Conservation (phyloP, 495 filamentous ascomycete species). For the Friedmanniomyces simplex region DNA sequence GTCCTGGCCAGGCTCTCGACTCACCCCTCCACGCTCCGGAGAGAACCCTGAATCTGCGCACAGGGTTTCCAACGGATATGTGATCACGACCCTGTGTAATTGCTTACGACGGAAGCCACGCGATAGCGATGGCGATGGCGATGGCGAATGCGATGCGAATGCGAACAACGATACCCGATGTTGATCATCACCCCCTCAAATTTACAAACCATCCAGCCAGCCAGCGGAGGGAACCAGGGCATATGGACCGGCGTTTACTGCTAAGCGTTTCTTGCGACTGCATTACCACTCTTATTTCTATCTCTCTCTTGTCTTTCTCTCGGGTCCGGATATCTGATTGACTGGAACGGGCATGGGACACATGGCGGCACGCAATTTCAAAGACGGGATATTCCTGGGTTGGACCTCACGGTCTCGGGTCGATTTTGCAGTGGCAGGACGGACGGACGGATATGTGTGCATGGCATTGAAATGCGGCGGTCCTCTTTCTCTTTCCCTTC, state of each 20-base stretch:
- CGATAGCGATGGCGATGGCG: too few relatives aligned
- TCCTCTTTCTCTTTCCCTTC: neutral
- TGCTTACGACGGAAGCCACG: too few relatives aligned
- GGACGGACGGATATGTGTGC: neutral
- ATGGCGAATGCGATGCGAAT: conserved; percentile 20
- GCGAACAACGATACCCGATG: conserved; percentile 17
- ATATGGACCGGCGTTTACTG: conserved; percentile 40
- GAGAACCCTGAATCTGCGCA: conserved; percentile 11
- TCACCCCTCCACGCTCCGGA: neutral
- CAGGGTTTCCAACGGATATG: conserved; percentile 10
- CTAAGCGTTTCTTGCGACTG: too few relatives aligned
- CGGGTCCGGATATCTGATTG: conserved; percentile 21
- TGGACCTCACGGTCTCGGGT: conserved; percentile 14
- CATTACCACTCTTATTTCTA: conserved; percentile 13
- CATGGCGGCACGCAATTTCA: conserved; percentile 14
- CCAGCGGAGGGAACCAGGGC: conserved; percentile 12
- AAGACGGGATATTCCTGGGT: conserved; percentile 6
- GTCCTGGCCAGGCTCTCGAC: conserved; percentile 20
- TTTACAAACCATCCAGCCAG: conserved; percentile 10
- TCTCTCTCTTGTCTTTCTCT: conserved; percentile 24
- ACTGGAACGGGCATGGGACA: conserved; percentile 8
- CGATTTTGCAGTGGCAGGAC: too few relatives aligned
- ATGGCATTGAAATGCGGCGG: neutral
- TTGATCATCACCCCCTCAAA: conserved; percentile 19
- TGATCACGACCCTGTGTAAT: conserved; percentile 8